These are phyloP conservation scores for Backusella mclennaniae DNA, from an alignment of 192 early-diverging fungal species.

Conservation along the genomic window DNA sequence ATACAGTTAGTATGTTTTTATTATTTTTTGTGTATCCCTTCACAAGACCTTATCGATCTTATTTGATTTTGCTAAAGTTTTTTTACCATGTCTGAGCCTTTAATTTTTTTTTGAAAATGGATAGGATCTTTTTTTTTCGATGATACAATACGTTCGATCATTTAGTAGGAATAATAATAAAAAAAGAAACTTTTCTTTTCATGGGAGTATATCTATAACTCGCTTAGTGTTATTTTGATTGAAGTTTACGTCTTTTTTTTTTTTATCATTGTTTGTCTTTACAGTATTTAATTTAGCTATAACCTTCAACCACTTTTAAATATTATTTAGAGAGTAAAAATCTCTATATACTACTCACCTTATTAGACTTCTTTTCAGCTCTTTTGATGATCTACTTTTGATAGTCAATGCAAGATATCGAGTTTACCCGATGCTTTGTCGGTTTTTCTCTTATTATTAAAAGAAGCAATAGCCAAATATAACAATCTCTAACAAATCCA, in stretches of 20 bases:
- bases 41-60: constrained; percentile 17
- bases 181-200: background rate
- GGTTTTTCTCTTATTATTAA: background rate
- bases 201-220: background rate
- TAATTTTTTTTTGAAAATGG: background rate
- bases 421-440: background rate
- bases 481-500: constrained; percentile 1
- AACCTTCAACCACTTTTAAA: background rate
- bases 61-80: background rate
- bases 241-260: background rate
- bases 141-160: background rate
- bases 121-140: background rate
- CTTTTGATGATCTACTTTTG: background rate
- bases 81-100: background rate
- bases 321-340: background rate
- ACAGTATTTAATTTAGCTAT: background rate
- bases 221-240: background rate
- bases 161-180: background rate
- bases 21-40: background rate
- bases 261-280: background rate
- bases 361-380: background rate
- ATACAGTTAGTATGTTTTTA: background rate
- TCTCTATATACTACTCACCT: background rate
- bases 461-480: background rate
- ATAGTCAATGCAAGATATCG: background rate